phyloP scores from a whole-genome alignment of 2,329 filamentous ascomycete species.

The Ascosphaera apis region DNA sequence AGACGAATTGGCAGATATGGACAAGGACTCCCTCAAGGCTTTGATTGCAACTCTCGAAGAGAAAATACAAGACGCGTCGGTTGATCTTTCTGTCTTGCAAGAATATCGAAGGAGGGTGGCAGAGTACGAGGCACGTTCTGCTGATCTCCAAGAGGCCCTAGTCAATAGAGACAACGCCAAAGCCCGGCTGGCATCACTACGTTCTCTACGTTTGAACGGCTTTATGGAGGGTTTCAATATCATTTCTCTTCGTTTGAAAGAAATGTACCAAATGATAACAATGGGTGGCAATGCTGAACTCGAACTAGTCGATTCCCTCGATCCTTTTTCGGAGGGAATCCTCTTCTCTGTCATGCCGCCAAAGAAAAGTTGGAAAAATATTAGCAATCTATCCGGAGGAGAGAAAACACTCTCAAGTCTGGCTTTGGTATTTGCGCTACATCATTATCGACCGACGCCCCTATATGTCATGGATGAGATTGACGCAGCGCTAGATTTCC shows the following conservation, averaged over 20 bases:
- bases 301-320: constrained; percentile 84
- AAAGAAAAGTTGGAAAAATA: constrained; percentile 99
- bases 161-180: constrained; percentile 64
- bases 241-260: constrained; percentile 85
- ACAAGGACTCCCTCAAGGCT: constrained; percentile 37
- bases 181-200: constrained; percentile 76
- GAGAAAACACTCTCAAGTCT: constrained; percentile 91
- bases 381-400: constrained; percentile 80
- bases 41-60: constrained; percentile 45
- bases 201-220: constrained; percentile 70
- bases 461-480: constrained; percentile 99
- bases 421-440: constrained; percentile 89
- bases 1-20: constrained; percentile 40
- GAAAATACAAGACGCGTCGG: constrained; percentile 60
- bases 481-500: constrained; percentile 89
- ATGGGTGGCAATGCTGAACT: constrained; percentile 98
- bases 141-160: constrained; percentile 61
- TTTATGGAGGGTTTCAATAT: constrained; percentile 96
- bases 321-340: constrained; percentile 93
- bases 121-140: constrained; percentile 59
- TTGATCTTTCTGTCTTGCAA: constrained; percentile 70
- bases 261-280: constrained; percentile 99
- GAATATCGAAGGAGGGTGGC: constrained; percentile 74
- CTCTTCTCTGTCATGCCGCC: constrained; percentile 97
- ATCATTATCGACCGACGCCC: constrained; percentile 94